Evolutionary conservation across 768 basidiomycete species (phyloP).

Genomic region (Leccinum disarticulatum): DNA sequence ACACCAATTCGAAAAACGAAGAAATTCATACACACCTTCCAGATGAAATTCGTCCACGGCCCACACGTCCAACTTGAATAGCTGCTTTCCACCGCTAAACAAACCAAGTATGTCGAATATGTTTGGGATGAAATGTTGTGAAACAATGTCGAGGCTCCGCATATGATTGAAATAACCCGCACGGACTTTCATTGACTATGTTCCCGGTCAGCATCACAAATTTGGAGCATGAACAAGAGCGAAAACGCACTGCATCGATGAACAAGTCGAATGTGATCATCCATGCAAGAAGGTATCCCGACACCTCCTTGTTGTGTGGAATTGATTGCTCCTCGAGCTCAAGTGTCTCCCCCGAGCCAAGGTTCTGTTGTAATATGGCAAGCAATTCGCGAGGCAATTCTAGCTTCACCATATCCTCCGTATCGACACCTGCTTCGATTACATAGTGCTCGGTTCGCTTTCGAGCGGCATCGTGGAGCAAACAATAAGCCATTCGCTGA

Average conservation of each 20-base stretch:
- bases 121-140: conserved; percentile 64
- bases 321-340: conserved; percentile 42
- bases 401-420: conserved; percentile 51
- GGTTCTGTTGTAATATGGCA: conserved; percentile 51
- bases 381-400: conserved; percentile 70
- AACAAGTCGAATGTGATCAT: conserved; percentile 89
- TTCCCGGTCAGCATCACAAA: conserved; percentile 1
- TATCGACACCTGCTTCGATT: conserved; percentile 82
- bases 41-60: conserved; percentile 80
- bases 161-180: conserved; percentile 86
- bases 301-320: conserved; percentile 38
- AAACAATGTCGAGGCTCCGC: conserved; percentile 64
- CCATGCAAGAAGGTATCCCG: conserved; percentile 82
- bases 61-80: conserved; percentile 85
- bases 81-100: conserved; percentile 60
- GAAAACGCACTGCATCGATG: conserved; percentile 66
- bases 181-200: conserved; percentile 84
- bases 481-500: conserved; percentile 74
- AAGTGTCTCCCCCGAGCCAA: conserved; percentile 40
- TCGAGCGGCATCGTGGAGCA: conserved; percentile 67
- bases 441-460: conserved; percentile 82
- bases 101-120: conserved; percentile 68
- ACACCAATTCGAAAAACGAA: background rate
- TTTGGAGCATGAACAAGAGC: too few species aligned
- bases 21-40: conserved; percentile 49